These are phyloP conservation scores for Phylloporus sp. DNA, from an alignment of 768 basidiomycete genomes.

Conservation along the genomic window DNA sequence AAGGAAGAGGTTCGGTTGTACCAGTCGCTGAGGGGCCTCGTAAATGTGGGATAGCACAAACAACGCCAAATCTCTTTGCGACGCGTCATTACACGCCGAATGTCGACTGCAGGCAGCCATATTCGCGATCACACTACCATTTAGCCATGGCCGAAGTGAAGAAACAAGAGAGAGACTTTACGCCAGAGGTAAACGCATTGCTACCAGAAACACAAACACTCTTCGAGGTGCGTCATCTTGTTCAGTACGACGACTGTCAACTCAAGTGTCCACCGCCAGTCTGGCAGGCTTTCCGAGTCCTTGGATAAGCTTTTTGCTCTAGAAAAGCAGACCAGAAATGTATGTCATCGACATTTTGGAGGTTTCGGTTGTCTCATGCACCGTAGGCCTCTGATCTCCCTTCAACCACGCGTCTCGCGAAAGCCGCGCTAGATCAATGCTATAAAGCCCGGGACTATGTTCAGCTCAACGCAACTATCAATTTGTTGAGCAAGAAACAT, in stretches of 20 bases:
- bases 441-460: slow-evolving; percentile 68
- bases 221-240: slow-evolving; percentile 55
- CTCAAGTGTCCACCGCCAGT: slow-evolving; percentile 38
- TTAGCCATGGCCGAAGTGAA: slow-evolving; percentile 72
- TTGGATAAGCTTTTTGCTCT: slow-evolving; percentile 84
- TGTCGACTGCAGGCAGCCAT: slow-evolving; percentile 34
- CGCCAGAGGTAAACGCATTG: slow-evolving; percentile 72
- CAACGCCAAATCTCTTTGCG: slow-evolving; percentile 46
- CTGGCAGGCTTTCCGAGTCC: slow-evolving; percentile 77
- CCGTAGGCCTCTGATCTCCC: slow-evolving; percentile 82
- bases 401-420: slow-evolving; percentile 86
- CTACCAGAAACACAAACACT: slow-evolving; percentile 63
- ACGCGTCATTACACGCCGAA: slow-evolving; percentile 51
- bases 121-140: slow-evolving; percentile 36
- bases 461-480: slow-evolving; percentile 65
- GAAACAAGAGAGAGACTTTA: slow-evolving; percentile 85
- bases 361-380: not conserved
- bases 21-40: slow-evolving; percentile 24
- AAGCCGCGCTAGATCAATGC: slow-evolving; percentile 63
- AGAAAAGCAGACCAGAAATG: slow-evolving; percentile 97
- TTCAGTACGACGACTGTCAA: not conserved
- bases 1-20: slow-evolving; percentile 28
- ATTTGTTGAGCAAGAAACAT: slow-evolving; percentile 85
- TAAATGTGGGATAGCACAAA: slow-evolving; percentile 27
- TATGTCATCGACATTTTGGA: slow-evolving; percentile 32